These are phyloP conservation scores for Rutstroemia sp. DNA, from an alignment of 2,329 filamentous ascomycete genomes.

Conservation along the genomic window DNA sequence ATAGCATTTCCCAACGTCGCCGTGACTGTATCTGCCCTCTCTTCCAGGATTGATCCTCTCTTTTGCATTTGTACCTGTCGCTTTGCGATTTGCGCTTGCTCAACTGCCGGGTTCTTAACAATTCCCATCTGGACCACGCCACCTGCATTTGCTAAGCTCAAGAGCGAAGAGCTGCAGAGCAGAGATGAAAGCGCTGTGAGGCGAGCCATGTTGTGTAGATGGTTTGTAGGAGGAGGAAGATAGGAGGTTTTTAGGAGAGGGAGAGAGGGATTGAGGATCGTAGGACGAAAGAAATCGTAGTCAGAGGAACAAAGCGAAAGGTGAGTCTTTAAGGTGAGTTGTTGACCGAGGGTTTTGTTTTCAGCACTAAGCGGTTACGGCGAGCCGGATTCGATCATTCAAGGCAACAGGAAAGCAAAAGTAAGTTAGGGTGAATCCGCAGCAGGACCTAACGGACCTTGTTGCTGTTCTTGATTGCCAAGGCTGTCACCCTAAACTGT, in stretches of 20 bases:
- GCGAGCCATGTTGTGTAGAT: background rate
- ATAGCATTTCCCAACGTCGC: conserved; percentile 39
- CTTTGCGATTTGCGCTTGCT: conserved; percentile 17
- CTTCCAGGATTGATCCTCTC: conserved; percentile 3
- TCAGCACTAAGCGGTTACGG: background rate
- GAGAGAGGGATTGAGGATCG: background rate
- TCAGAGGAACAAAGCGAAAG: background rate
- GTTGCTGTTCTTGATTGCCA: too few species aligned
- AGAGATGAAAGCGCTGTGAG: background rate
- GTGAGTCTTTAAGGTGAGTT: background rate
- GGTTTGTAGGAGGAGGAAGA: background rate
- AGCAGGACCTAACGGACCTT: too few species aligned
- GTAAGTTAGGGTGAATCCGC: too few species aligned
- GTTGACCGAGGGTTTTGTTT: background rate
- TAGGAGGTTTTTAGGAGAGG: background rate
- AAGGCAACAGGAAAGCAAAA: too few species aligned
- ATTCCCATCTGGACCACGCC: conserved; percentile 19
- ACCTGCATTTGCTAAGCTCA: background rate
- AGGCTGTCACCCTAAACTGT: too few species aligned
- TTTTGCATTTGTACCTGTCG: conserved; percentile 12
- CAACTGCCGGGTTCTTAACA: conserved; percentile 14
- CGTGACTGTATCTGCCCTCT: conserved; percentile 16
- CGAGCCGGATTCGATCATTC: background rate
- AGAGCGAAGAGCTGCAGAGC: conserved; percentile 4
- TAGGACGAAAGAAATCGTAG: background rate